Conservation (phyloP, 2,329 filamentous ascomycete genomes). For the Hypoxylon sp. region DNA sequence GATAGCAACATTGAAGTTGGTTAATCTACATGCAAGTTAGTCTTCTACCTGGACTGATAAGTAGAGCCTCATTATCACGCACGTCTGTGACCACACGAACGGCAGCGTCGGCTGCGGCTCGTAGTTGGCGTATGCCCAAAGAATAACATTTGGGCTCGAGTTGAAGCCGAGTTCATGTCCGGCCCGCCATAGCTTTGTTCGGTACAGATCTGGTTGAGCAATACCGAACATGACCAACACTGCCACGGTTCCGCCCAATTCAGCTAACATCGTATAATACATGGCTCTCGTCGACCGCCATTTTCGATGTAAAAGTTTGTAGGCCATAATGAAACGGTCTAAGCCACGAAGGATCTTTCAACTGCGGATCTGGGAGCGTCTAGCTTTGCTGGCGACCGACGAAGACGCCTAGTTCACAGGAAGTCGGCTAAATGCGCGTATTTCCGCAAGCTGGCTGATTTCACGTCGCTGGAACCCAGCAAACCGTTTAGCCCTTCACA, state of each 20-base stretch:
- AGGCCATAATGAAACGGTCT: conserved; percentile 57
- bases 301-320: conserved; percentile 71
- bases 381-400: conserved; percentile 24
- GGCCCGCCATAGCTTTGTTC: conserved; percentile 80
- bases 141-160: conserved; percentile 76
- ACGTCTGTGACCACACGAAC: conserved; percentile 82
- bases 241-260: conserved; percentile 76
- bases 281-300: conserved; percentile 72
- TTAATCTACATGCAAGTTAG: conserved; percentile 69
- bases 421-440: conserved; percentile 36
- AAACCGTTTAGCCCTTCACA: conserved; percentile 46
- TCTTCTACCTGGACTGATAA: conserved; percentile 1
- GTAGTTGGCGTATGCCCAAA: conserved; percentile 83
- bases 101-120: conserved; percentile 72
- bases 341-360: conserved; percentile 39
- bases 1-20: conserved; percentile 82
- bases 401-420: conserved; percentile 14
- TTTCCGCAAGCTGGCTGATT: conserved; percentile 32
- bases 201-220: conserved; percentile 79
- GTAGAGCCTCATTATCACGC: conserved; percentile 57
- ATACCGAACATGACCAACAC: conserved; percentile 80
- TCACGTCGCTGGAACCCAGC: conserved; percentile 44
- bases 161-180: conserved; percentile 81
- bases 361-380: conserved; percentile 26
- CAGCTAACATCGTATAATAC: conserved; percentile 75